These are phyloP conservation scores for Phytopythium delawarense DNA, from an alignment of 352 stramenopile species.

Conservation along the genomic window DNA sequence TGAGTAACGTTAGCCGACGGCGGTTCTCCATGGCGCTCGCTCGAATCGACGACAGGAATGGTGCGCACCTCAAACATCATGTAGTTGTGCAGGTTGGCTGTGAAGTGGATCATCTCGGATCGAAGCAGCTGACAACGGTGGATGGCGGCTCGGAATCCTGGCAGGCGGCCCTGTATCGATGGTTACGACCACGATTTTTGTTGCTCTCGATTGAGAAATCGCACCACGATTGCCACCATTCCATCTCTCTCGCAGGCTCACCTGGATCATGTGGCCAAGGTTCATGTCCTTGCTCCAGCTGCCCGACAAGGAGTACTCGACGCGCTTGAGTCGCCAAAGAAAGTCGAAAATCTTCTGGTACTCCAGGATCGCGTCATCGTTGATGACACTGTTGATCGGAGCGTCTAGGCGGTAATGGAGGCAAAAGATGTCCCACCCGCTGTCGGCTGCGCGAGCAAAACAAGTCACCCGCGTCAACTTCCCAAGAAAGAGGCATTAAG, in stretches of 20 bases:
- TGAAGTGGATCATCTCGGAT: conserved; percentile 98
- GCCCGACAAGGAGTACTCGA: conserved; percentile 90
- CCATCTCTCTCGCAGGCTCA: conserved; percentile 14
- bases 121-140: conserved; percentile 93
- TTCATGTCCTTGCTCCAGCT: conserved; percentile 98
- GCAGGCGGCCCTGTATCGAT: conserved; percentile 46
- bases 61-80: conserved; percentile 95
- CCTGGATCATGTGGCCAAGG: conserved; percentile 91
- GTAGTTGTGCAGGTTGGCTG: conserved; percentile 97
- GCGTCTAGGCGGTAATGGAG: conserved; percentile 88
- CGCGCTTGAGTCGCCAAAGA: conserved; percentile 88
- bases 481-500: neutral
- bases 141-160: conserved; percentile 64
- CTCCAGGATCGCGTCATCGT: conserved; percentile 75
- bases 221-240: neutral
- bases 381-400: conserved; percentile 88
- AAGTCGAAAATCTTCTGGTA: conserved; percentile 91
- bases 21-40: neutral
- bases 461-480: neutral
- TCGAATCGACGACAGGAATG: too few relatives aligned
- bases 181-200: neutral
- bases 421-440: conserved; percentile 94
- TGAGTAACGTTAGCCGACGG: neutral
- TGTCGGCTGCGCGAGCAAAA: conserved; percentile 49
- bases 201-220: neutral